These are phyloP conservation scores for Breynia disticha DNA, from an alignment of 441 rosid genomes.

Conservation along the genomic window DNA sequence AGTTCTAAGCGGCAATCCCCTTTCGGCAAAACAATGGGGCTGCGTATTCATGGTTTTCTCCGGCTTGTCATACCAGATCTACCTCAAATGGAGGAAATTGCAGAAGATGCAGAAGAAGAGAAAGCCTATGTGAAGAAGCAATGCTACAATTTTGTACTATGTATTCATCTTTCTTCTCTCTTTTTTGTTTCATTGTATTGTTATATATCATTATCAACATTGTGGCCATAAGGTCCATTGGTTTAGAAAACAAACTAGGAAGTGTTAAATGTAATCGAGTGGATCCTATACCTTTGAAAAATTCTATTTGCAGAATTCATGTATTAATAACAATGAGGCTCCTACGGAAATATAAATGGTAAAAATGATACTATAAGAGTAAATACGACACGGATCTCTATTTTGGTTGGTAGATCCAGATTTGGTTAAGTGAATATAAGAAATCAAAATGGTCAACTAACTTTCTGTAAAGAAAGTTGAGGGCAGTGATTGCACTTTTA, in stretches of 20 bases:
- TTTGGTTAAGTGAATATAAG: too few relatives aligned
- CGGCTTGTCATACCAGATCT: slow-evolving; percentile 86
- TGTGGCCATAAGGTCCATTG: slow-evolving; percentile 20
- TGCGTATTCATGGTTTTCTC: slow-evolving; percentile 88
- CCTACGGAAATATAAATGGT: too few relatives aligned
- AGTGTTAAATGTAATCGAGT: slow-evolving; percentile 17
- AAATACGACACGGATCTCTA: too few relatives aligned
- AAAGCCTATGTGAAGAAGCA: slow-evolving; percentile 34
- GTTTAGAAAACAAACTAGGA: slow-evolving; percentile 14
- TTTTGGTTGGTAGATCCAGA: too few relatives aligned
- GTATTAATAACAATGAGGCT: too few relatives aligned
- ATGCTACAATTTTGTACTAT: slow-evolving; percentile 21
- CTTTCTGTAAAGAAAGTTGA: slow-evolving; percentile 15
- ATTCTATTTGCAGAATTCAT: too few relatives aligned
- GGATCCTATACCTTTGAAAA: slow-evolving; percentile 8
- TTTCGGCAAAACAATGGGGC: slow-evolving; percentile 87
- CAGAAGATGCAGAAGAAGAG: slow-evolving; percentile 71
- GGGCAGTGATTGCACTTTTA: slow-evolving; percentile 35
- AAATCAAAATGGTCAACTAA: neutral
- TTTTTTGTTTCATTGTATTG: slow-evolving; percentile 1
- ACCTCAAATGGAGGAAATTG: slow-evolving; percentile 73
- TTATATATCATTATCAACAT: slow-evolving; percentile 12
- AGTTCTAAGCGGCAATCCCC: slow-evolving; percentile 76
- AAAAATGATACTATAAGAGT: too few relatives aligned
- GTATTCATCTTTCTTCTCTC: neutral